Base-by-base conservation (phyloP, 2,329 filamentous ascomycete species). In the Aspergillus pseudoglaucus region DNA sequence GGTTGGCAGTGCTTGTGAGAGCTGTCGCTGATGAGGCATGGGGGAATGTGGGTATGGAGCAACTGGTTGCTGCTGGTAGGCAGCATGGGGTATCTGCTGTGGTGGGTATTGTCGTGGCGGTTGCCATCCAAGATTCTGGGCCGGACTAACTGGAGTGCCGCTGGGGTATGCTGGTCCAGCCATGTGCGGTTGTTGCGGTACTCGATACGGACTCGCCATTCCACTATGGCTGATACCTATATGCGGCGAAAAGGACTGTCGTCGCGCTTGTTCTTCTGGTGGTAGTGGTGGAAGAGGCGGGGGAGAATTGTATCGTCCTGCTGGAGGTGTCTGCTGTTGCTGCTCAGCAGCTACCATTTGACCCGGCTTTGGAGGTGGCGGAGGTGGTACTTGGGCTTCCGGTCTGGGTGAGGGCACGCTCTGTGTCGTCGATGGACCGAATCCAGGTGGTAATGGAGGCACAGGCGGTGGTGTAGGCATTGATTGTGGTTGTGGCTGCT, bases 391-490 rank as follows among this genome's bases (percentile, higher is more conserved):
- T 39, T 59, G 59, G 17, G 27, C 47, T 25, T 51, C 6, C 23
- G 53, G 39, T 15, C 52, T 52, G 14, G 55, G 51, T 18, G 55
- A 46, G 18, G 52, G 44, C 20, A 46, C 33, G 17, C 18, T 44
- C 25, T 46, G 54, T n/a, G 44, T 32, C 23, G 51, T 39, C 60
- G 73, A 46, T n/a, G 72, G 68, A 41, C 74, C 70, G 49, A 85
- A 72, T 58, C 85, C 83, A 22, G 82, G 81, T 7, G 86, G 87
- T 15, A 86, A 74, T 46, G 87, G 86, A 50, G 87, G 87, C n/a
- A 86, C 68, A 10, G 84, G 83, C 27, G 86, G 85, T 43, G 83
- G 82, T 48, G 75, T 71, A 23, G 63, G 59, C n/a, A 54, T 52
- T 8, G 65, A 48, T 40, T 62, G 61, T 20, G 67, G 58, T 37